Evolutionary conservation across 208 protist species (phyloP).

Genomic region (Porcisia hertigi): DNA sequence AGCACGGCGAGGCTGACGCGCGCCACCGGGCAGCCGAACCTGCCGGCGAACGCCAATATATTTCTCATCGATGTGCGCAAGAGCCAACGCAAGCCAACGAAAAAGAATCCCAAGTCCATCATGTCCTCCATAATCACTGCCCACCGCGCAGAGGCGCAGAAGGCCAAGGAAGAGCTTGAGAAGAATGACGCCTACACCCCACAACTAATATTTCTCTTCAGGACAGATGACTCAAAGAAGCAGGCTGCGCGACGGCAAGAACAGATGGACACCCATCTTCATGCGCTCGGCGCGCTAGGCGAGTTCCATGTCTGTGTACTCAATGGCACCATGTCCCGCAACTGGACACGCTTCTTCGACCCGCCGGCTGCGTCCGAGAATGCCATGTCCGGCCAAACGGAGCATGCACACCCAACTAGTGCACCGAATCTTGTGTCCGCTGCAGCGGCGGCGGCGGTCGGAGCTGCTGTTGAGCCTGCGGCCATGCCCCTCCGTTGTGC

Average conservation of each 20-base stretch:
- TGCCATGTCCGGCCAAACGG: neutral
- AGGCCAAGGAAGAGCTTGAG: constrained; percentile 6
- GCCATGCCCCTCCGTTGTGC: neutral
- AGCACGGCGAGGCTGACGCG: constrained; percentile 19
- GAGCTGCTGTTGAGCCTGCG: neutral
- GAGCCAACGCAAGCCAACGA: constrained; percentile 18
- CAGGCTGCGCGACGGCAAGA: constrained; percentile 28
- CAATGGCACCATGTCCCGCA: constrained; percentile 18
- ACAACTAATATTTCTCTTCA: constrained; percentile 29
- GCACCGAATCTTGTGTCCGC: neutral
- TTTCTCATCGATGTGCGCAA: constrained; percentile 31
- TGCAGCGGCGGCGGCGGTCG: neutral
- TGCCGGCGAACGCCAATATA: constrained; percentile 25
- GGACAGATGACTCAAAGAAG: constrained; percentile 27
- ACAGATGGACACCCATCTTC: constrained; percentile 22
- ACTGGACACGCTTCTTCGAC: constrained; percentile 27
- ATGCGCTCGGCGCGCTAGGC: constrained; percentile 10
- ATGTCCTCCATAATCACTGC: constrained; percentile 22
- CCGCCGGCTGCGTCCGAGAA: constrained; percentile 1
- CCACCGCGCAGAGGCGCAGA: constrained; percentile 22
- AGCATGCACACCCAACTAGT: neutral
- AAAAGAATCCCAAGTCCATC: constrained; percentile 15
- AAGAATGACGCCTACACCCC: constrained; percentile 8
- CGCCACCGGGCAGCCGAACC: constrained; percentile 18
- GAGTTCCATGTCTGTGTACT: constrained; percentile 35